Base-by-base conservation (phyloP, 306 rosid species). In the Dryas octopetala region DNA sequence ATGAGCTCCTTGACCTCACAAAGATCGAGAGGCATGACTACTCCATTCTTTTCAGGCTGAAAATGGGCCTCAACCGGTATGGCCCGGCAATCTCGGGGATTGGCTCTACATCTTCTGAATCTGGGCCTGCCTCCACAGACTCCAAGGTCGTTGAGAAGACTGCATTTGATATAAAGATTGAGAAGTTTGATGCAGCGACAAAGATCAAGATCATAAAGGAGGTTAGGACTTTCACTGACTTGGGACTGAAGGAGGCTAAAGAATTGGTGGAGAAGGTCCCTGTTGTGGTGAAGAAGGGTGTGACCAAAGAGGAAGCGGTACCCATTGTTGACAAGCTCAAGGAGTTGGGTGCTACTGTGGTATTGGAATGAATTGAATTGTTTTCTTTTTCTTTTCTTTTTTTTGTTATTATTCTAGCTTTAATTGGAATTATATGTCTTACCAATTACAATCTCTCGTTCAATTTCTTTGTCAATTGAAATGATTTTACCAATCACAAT, bases 121-220 rank as follows among this genome's bases (percentile, higher is more conserved):
- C 83, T 44, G 83, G 74, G 45, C 45, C 84, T 14, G 70, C 82
- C 5, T 74, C 76, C 12, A 68, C 80, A 4, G 80, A 59, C 11
- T 67, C 80, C 52, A 82, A 76, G 80, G 78, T 60, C 14, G 84
- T 72, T 8, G 84, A 85, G 84, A 85, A 85, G 77, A 69, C 68
- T 4, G 78, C 81, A 9, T 85, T 79, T 70, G 88, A 85, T 68
- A 71, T 85, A 7, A 85, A 79, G 82, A 79, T 85, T 40, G 88
- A 85, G 82, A 82, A 82, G 58, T 85, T 82, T 28, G 88, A 85
- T 5, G 70, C 80, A 48, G 80, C 78, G 50, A 84, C 86, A 62
- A 85, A 79, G 82, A 85, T 85, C 77, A 85, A 82, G 78, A 82
- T 85, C 73, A 85, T 85, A 8, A 85, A 85, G 62, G 88, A 85